A percentile compares a stretch with the other conserved stretches of the same genome.
Conservation (phyloP, 2,329 filamentous ascomycete genomes). For the Scedosporium apiospermum region DNA sequence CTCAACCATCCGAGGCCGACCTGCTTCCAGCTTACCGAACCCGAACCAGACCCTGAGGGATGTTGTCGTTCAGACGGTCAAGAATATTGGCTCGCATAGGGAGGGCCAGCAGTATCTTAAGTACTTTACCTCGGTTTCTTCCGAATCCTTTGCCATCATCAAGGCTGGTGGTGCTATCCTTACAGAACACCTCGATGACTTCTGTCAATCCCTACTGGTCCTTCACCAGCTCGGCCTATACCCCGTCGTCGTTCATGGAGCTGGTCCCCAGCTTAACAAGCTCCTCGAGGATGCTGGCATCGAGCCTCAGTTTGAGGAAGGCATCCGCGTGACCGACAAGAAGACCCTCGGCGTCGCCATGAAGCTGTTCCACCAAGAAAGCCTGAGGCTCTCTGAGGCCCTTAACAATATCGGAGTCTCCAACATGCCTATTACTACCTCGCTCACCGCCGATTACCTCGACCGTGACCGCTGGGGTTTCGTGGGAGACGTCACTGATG, state of each 20-base stretch:
- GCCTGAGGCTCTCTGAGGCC: slow-evolving; percentile 82
- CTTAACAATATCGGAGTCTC: slow-evolving; percentile 84
- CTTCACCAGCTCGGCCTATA: slow-evolving; percentile 91
- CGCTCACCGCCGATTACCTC: slow-evolving; percentile 87
- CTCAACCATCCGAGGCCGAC: slow-evolving; percentile 14
- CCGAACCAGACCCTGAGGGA: slow-evolving; percentile 18
- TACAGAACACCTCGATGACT: slow-evolving; percentile 84
- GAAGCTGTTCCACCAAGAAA: slow-evolving; percentile 91
- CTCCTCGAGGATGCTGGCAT: slow-evolving; percentile 83
- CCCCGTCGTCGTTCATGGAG: slow-evolving; percentile 92
- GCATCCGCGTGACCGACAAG: slow-evolving; percentile 88
- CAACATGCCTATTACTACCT: slow-evolving; percentile 82
- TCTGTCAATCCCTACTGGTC: slow-evolving; percentile 82
- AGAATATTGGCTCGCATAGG: slow-evolving; percentile 90
- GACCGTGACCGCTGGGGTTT: slow-evolving; percentile 94
- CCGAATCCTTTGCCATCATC: slow-evolving; percentile 95
- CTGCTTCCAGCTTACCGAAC: slow-evolving; percentile 13
- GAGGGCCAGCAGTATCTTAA: slow-evolving; percentile 97
- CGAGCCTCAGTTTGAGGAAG: slow-evolving; percentile 92
- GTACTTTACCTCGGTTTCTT: slow-evolving; percentile 93
- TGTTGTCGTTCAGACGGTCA: slow-evolving; percentile 52
- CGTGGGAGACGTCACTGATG: slow-evolving; percentile 89
- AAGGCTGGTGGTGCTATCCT: slow-evolving; percentile 96
- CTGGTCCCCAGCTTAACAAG: slow-evolving; percentile 88
- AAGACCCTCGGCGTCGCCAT: slow-evolving; percentile 88